Conservation (phyloP, 805 yeast species). For the Lachancea kluyveri region DNA sequence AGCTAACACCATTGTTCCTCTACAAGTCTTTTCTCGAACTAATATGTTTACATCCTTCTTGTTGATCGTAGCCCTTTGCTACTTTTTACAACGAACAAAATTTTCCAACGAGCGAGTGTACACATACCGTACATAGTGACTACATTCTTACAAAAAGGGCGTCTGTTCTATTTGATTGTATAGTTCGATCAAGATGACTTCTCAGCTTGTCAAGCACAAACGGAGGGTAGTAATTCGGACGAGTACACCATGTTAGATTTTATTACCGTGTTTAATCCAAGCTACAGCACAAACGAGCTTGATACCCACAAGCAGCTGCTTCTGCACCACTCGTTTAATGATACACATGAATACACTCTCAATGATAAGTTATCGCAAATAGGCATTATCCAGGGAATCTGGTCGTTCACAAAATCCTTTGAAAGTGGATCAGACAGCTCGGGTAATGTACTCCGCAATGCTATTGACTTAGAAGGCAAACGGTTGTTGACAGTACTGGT, state of each 20-base stretch:
- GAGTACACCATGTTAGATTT: slow-evolving; percentile 27
- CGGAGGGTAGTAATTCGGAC: no score
- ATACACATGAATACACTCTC: slow-evolving; percentile 6
- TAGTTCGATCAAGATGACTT: no score
- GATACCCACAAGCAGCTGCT: slow-evolving; percentile 32
- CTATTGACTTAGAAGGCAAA: slow-evolving; percentile 27
- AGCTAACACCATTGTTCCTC: slow-evolving; percentile 67
- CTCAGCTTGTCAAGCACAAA: no score
- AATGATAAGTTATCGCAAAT: slow-evolving; percentile 34
- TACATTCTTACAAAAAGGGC: no score
- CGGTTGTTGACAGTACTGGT: slow-evolving; percentile 23
- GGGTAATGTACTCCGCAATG: slow-evolving; percentile 11
- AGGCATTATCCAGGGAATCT: slow-evolving; percentile 40
- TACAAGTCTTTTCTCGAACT: no score
- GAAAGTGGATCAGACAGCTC: slow-evolving; percentile 8
- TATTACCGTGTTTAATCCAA: slow-evolving; percentile 37
- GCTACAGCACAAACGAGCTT: slow-evolving; percentile 25
- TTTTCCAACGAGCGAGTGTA: no score
- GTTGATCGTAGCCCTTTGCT: no score
- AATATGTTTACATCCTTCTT: no score
- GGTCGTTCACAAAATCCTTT: slow-evolving; percentile 21
- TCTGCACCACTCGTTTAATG: slow-evolving; percentile 28
- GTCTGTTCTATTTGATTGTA: no score
- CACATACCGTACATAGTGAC: no score
- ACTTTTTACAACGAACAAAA: slow-evolving; percentile 13